Evolutionary conservation across 2,329 filamentous ascomycete genomes (phyloP).

Genomic region (Fusarium pseudograminearum): DNA sequence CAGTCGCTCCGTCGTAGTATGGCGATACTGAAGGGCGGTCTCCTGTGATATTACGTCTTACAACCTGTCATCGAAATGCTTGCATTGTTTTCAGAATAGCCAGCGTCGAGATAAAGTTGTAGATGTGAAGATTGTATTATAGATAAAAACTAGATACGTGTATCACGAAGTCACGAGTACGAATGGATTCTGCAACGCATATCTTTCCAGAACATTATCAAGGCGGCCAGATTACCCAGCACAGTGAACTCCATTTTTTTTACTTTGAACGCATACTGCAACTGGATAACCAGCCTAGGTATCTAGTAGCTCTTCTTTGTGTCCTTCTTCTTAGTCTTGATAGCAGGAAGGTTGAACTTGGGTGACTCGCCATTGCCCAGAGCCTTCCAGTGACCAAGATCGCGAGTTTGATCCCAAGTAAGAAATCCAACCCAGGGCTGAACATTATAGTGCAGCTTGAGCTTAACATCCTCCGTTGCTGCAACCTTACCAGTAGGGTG

Average conservation of each 20-base stretch:
- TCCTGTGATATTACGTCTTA: constrained; percentile 14
- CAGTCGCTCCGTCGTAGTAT: constrained; percentile 2
- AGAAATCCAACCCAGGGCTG: constrained; percentile 95
- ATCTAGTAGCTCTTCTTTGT: constrained; percentile 40
- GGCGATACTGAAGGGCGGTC: neutral
- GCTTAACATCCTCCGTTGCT: constrained; percentile 76
- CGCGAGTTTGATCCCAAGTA: constrained; percentile 77
- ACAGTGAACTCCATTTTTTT: constrained; percentile 36
- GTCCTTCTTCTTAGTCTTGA: constrained; percentile 69
- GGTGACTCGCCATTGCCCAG: constrained; percentile 74
- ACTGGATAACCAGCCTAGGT: neutral
- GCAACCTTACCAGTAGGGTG: constrained; percentile 86
- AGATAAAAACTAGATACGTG: constrained; percentile 38
- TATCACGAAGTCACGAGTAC: constrained; percentile 45
- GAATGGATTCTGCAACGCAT: constrained; percentile 7
- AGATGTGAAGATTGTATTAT: constrained; percentile 40
- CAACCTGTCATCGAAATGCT: constrained; percentile 15
- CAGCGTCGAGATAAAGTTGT: constrained; percentile 15
- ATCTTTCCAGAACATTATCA: neutral
- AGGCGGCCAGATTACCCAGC: constrained; percentile 11
- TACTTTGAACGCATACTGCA: constrained; percentile 20
- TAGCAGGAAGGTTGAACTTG: constrained; percentile 71
- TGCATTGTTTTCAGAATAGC: constrained; percentile 14
- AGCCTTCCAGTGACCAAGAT: constrained; percentile 73
- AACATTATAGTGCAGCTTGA: constrained; percentile 93